phyloP scores from a whole-genome alignment of 148 eudicot genomes.

The Euryodendron excelsum region DNA sequence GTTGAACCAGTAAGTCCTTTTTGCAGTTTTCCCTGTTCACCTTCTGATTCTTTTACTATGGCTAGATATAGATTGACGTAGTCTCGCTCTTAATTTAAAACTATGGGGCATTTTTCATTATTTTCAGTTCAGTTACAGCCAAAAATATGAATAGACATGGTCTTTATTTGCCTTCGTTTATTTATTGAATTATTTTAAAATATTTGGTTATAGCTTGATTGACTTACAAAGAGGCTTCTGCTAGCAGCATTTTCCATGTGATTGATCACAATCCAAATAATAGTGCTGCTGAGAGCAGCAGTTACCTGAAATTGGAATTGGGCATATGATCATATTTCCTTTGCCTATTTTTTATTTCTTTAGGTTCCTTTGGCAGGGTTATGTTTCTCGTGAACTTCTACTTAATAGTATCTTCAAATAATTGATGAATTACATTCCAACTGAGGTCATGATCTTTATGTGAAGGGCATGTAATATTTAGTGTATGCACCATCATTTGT shows the following conservation, averaged over 20 bases:
- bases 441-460: neutral
- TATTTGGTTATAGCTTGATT: neutral
- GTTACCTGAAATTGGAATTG: neutral
- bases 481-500: neutral
- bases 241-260: conserved; percentile 3
- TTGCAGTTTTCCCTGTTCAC: neutral
- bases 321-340: neutral
- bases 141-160: neutral
- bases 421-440: too few species aligned
- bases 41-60: too few species aligned
- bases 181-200: neutral
- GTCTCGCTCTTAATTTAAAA: too few species aligned
- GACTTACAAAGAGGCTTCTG: conserved; percentile 2
- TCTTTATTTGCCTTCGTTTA: neutral
- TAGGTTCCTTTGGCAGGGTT: too few species aligned
- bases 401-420: too few species aligned
- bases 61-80: too few species aligned
- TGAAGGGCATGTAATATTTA: neutral
- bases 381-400: too few species aligned
- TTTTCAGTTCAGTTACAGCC: neutral
- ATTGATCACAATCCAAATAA: neutral
- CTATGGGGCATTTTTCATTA: neutral
- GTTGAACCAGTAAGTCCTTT: conserved; percentile 62
- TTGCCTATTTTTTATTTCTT: too few species aligned
- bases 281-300: neutral